Evolutionary conservation across 2,329 filamentous ascomycete genomes (phyloP), one percentile per base, ranked within the genome.

Genomic region (Talaromyces sp.): DNA sequence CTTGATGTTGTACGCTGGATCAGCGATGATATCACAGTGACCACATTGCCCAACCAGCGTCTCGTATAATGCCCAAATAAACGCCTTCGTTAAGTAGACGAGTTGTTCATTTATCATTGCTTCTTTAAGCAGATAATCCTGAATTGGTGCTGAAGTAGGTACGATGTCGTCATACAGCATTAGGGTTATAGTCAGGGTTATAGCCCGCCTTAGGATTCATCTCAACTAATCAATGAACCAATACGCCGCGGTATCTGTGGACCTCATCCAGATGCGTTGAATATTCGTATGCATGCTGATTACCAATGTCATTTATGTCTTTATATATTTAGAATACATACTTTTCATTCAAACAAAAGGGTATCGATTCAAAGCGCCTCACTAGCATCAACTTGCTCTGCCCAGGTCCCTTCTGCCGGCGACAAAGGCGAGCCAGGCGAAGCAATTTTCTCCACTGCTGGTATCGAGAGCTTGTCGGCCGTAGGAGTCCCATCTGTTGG

Each of bases 391-490:
- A 70, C 62, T 57, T 70, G 68, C 50, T 70, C 68, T 50, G 68
- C 68, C 68, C 68, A 70, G 22, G 66, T 63, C 13, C 66, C 68
- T 56, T 64, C 60, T 43, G 66, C 54, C 11, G 65, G 67, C 22
- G 67, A 66, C 10, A 64, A 39, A 22, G 56, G 48, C 4, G 66
- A 61, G 19, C 35, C 56, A 37, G 64, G 57, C 13, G 64, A 62
- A n/a, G 43, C 37, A 5, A 59, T 39, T 27, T 43, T 35, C 9
- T 57, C 58, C 19, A 50, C 1, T 16, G 22, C 41, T 24, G 60
- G 22, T 47, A 41, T 33, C 45, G 45, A 50, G 22, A 68, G 60
- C 8, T 73, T 72, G 45, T 65, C 73, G 66, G 35, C 70, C 70
- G 54, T 73, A 70, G 68, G 68, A 19, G 54, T 66, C 14, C 10